A percentile compares a stretch with the other conserved stretches of the same genome.
These are phyloP conservation scores for Pyrenula massariospora DNA, from an alignment of 495 filamentous ascomycete species.

Conservation along the genomic window DNA sequence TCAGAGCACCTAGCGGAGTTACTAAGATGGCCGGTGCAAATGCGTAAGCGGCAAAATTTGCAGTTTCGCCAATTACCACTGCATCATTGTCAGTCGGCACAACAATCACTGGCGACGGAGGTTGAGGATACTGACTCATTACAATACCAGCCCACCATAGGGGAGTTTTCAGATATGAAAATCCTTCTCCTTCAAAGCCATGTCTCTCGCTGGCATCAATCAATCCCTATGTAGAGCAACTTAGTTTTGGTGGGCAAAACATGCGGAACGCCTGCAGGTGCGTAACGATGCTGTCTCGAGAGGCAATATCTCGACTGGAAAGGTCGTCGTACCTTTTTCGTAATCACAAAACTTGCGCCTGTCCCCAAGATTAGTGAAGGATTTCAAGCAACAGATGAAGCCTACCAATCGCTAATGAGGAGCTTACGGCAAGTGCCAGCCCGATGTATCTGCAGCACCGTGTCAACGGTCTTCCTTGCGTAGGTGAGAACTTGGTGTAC, in stretches of 20 bases:
- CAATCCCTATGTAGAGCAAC: slow-evolving; percentile 48
- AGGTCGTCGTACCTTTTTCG: slow-evolving; percentile 60
- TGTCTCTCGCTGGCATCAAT: slow-evolving; percentile 80
- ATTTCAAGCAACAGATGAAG: neutral
- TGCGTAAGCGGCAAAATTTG: slow-evolving; percentile 95
- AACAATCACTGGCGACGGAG: neutral
- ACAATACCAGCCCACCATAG: slow-evolving; percentile 92
- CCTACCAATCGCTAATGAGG: slow-evolving; percentile 55
- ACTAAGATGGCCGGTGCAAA: slow-evolving; percentile 97
- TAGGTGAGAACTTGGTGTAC: neutral
- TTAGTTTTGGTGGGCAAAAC: neutral
- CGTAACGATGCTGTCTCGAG: too few relatives aligned
- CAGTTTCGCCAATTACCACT: slow-evolving; percentile 79
- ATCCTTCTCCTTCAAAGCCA: slow-evolving; percentile 95
- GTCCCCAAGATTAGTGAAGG: neutral
- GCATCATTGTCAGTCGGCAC: slow-evolving; percentile 13
- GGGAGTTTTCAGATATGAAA: slow-evolving; percentile 80
- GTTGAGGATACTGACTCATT: slow-evolving; percentile 48
- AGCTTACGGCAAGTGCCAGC: slow-evolving; percentile 62
- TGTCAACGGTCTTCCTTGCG: neutral
- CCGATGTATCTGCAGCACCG: slow-evolving; percentile 54
- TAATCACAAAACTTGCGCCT: slow-evolving; percentile 68
- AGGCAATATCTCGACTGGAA: too few relatives aligned
- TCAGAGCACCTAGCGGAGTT: slow-evolving; percentile 84
- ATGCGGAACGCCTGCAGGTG: too few relatives aligned